Evolutionary conservation across 768 basidiomycete species (phyloP), one percentile per base, ranked within the genome.

Genomic region (Crepidotus variabilis): DNA sequence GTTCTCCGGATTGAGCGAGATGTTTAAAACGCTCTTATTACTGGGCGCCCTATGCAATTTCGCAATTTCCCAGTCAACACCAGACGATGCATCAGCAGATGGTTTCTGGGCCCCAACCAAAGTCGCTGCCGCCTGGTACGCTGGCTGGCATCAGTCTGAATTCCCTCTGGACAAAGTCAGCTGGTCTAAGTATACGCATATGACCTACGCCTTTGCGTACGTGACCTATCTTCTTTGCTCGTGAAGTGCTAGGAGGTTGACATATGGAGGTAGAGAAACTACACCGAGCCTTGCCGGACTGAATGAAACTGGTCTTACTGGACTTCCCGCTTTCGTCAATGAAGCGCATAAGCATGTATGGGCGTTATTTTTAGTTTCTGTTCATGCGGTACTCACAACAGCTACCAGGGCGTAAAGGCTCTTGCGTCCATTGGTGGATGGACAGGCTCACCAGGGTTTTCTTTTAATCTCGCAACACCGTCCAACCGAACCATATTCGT

Each of bases 161-260:
- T 85, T 84, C 61, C 72, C 80, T 0, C 72, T 86, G 23, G 70
- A 75, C 22, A 72, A 79, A 43, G 75, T 92, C 61, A 75, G 74
- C 56, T 92, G 89, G 89, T 65, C 67, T 3, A 80, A 79, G 69
- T 91, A 90, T 70, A 89, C 81, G 2, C 76, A 82, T 53, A 68
- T 88, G 59, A 81, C 82, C 10, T 92, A 87, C 68, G 78, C 89
- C 2, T 89, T 90, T 60, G 88, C 85, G 86, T 81, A 65, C 71
- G 85, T 80, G n/a, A 32, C 6, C 18, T 14, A 18, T 21, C 28
- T 35, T 55, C 28, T n/a, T 52, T 1, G 23, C 34, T 23, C n/a
- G 39, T 46, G 24, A 35, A 16, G 14, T 13, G 22, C 6, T 28
- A 8, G 28, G 21, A n/a, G 6, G 32, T 18, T 47, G n/a, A 49